Conservation (phyloP, 202 grass and related monocot genomes). For the Saccharum hybrid region DNA sequence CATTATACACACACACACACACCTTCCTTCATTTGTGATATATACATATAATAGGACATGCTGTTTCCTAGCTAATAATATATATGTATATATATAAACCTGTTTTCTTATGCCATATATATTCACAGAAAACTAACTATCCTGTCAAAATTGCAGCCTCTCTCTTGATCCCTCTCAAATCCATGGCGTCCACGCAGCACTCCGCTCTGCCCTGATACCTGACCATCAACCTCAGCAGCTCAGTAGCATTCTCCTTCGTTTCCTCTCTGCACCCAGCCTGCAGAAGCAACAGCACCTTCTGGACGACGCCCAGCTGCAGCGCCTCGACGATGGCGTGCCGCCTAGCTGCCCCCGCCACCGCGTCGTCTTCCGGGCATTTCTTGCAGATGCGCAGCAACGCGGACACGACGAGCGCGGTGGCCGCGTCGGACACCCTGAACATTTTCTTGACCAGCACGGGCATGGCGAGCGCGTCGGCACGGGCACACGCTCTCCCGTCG, state of each 20-base stretch:
- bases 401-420: conserved; percentile 60
- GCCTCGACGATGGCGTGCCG: conserved; percentile 43
- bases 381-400: conserved; percentile 56
- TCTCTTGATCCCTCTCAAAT: conserved; percentile 60
- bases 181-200: conserved; percentile 56
- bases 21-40: background rate
- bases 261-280: conserved; percentile 50
- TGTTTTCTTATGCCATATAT: too few relatives aligned
- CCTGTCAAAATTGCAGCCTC: background rate
- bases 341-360: background rate
- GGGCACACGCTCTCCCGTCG: conserved; percentile 35
- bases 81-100: background rate
- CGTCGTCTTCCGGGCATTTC: conserved; percentile 4
- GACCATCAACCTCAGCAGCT: conserved; percentile 59
- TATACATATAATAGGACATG: background rate
- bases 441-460: conserved; percentile 67
- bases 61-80: background rate
- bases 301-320: conserved; percentile 56
- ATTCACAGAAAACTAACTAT: background rate
- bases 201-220: conserved; percentile 20
- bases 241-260: conserved; percentile 55
- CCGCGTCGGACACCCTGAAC: conserved; percentile 55
- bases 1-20: too few relatives aligned
- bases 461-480: conserved; percentile 49
- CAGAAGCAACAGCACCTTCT: conserved; percentile 66